Evolutionary conservation across 2,329 filamentous ascomycete genomes (phyloP), one percentile per base, ranked within the genome.

Genomic region (Colletotrichum liaoningense): DNA sequence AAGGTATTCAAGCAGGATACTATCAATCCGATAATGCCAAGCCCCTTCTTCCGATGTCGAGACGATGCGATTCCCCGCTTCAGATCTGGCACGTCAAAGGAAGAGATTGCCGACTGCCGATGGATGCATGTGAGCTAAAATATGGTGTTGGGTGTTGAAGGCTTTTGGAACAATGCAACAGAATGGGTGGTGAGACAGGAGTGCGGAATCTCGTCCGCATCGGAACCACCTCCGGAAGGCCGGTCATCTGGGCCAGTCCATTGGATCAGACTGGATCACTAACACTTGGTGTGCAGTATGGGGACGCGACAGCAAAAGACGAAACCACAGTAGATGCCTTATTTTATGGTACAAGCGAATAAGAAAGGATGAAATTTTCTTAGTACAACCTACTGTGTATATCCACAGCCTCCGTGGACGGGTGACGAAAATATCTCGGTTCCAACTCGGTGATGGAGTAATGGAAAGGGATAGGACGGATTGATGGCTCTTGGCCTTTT

Each of bases 341-440:
- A 2, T 22, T 24, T 2, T 5, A 55, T 14, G n/a, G 9, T 22
- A 16, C 19, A n/a, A 54, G 52, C 9, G 35, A 60, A 46, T 19
- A 24, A 42, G 16, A 35, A 60, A 33, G 16, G 28, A 35, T 7
- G 16, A 22, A 1, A 1, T 35, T 35, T 22, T 24, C 12, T 52
- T 16, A 22, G 6, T 46, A n/a, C 42, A 11, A 55, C 33, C 2
- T 49, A 16, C 35, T 22, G 19, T 19, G 8, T 52, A 59, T 71
- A 33, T 58, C 52, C 59, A 63, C 66, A 69, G 57, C 14, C 7
- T 30, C 2, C 28, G 63, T 62, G 35, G n/a, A 30, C 26, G 19
- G 19, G 22, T 58, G 49, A 68, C 69, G 69, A 72, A 58, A 68
- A 57, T 46, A 63, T 59, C 42, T 69, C 64, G 69, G 69, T 69